phyloP scores from a whole-genome alignment of 2,329 filamentous ascomycete genomes.

The Aspergillus sp. region DNA sequence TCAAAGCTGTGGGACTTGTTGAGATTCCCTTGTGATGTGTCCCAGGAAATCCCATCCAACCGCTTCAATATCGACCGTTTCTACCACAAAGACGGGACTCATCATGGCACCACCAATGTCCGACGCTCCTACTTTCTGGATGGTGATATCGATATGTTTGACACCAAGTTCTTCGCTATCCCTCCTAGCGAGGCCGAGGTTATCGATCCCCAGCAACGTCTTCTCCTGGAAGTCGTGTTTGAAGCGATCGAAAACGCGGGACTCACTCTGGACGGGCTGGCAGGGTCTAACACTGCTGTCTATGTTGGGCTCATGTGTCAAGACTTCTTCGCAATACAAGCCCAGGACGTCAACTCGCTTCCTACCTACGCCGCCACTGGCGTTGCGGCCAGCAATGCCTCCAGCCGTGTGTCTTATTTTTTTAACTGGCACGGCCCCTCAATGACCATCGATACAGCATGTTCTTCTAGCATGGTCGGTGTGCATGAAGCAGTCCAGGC shows the following conservation, averaged over 20 bases:
- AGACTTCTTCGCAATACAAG: background rate
- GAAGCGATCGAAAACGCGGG: slow-evolving; percentile 38
- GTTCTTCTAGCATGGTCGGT: background rate
- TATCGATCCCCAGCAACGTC: slow-evolving; percentile 20
- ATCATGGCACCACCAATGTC: no score
- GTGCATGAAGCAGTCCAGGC: background rate
- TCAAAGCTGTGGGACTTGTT: no score
- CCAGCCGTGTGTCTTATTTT: background rate
- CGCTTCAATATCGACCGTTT: no score
- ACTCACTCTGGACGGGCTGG: slow-evolving; percentile 17
- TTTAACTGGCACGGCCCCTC: background rate
- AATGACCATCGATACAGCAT: background rate
- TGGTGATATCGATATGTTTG: slow-evolving; percentile 15
- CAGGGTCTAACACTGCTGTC: background rate
- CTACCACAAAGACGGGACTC: no score
- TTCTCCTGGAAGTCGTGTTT: slow-evolving; percentile 20
- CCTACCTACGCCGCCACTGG: background rate
- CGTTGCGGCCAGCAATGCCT: background rate
- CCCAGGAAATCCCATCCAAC: no score
- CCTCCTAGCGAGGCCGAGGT: slow-evolving; percentile 12
- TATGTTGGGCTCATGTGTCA: background rate
- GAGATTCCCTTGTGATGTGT: no score
- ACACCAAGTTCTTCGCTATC: slow-evolving; percentile 21
- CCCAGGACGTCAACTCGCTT: background rate
- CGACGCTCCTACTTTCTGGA: slow-evolving; percentile 10